phyloP scores from a whole-genome alignment of 768 basidiomycete genomes.

The Auricularia cornea region DNA sequence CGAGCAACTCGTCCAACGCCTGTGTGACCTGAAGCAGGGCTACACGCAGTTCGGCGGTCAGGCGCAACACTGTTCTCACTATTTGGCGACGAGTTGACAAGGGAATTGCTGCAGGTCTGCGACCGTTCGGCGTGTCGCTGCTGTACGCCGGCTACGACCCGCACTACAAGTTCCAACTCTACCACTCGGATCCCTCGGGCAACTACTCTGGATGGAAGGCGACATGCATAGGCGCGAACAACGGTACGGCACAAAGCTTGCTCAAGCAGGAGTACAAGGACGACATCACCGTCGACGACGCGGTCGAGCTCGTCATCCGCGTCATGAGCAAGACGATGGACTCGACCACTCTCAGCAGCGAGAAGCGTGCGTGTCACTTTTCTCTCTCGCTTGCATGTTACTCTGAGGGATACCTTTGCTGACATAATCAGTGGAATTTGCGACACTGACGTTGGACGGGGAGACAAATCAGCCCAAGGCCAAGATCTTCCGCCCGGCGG shows the following conservation, averaged over 20 bases:
- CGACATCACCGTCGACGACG: conserved; percentile 83
- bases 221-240: conserved; percentile 97
- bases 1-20: conserved; percentile 83
- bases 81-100: neutral
- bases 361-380: conserved; percentile 79
- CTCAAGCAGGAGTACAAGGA: conserved; percentile 99
- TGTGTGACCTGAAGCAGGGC: conserved; percentile 97
- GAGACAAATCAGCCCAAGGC: conserved; percentile 70
- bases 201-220: conserved; percentile 99
- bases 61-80: conserved; percentile 14
- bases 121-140: conserved; percentile 95
- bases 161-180: conserved; percentile 93
- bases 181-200: conserved; percentile 96
- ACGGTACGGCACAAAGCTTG: conserved; percentile 88
- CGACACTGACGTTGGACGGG: conserved; percentile 82
- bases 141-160: conserved; percentile 96
- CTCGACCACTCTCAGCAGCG: conserved; percentile 89
- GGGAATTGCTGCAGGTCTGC: conserved; percentile 67
- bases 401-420: no score
- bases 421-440: conserved; percentile 74
- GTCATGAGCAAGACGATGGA: conserved; percentile 99
- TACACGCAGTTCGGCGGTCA: conserved; percentile 94
- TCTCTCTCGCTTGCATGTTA: no score
- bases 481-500: conserved; percentile 83
- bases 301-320: conserved; percentile 82